Base-by-base conservation (phyloP, 2,329 filamentous ascomycete genomes). In the Emergomyces orientalis region DNA sequence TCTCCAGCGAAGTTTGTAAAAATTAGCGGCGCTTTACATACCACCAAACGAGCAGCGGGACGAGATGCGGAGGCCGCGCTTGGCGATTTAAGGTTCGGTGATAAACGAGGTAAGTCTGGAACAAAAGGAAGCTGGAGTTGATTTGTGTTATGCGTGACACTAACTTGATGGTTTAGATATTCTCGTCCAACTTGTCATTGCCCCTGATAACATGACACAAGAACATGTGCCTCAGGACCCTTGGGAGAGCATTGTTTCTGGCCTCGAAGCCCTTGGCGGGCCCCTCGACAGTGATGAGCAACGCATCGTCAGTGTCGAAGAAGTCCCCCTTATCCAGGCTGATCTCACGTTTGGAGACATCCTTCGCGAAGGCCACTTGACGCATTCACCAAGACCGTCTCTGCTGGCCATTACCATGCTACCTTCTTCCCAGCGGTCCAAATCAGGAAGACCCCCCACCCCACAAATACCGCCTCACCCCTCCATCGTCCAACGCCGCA, bases 1-100 rank as follows among this genome's bases (percentile, higher is more conserved):
- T 99, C 94, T 2, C 94, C 93, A 0, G 94, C 94, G 70, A 97
- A 96, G 73, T 99, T 99, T 73, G 90, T 97, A 74, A 99, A 99
- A 79, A 97, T 99, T 71, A 97, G 91, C 71, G 94, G 94, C 61
- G 94, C 93, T 4, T 80, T 99, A 63, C 92, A 97, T 73, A 95
- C 96, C 66, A 97, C 93, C 2, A 99, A 97, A 80, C 88, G 94
- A 65, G 94, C 93, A 17, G 95, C 92, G 30, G 94, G 94, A 13
- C 88, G 91, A 59, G 94, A 97, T 75, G 94, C 93, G 0, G 94
- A 99, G 77, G 93, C 92, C 11, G 88, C 89, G 0, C 80, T 99
- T 30, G 94, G 94, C 43, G 94, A 99, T 75, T 80, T 99, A 60
- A 86, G 92, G 56, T 97, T 97, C 72, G 94, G 94, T 43, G 94